Conservation (phyloP, 345 rosid genomes). For the Rhodamnia argentea region DNA sequence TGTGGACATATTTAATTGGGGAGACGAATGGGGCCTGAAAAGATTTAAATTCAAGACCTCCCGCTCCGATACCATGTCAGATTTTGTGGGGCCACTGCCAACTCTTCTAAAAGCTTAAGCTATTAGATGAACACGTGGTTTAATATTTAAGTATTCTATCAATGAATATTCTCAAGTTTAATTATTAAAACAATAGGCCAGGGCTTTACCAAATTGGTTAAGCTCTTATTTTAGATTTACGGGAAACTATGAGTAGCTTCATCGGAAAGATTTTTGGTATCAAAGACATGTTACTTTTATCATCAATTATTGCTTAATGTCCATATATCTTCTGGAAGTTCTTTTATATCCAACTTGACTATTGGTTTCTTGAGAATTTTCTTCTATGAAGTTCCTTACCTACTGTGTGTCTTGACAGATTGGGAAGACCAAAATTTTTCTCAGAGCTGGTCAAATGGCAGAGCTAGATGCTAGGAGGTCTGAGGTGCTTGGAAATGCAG, state of each 20-base stretch:
- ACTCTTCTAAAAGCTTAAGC: no score
- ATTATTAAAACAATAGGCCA: neutral
- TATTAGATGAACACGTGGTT: no score
- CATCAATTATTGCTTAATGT: neutral
- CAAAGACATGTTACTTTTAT: neutral
- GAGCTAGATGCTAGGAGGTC: slow-evolving; percentile 96
- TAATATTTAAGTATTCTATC: no score
- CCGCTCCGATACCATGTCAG: no score
- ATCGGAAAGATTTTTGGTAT: neutral
- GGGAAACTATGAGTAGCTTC: neutral
- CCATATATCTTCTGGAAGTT: neutral
- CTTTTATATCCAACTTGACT: neutral
- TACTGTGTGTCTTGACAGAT: slow-evolving; percentile 29
- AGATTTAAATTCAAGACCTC: no score
- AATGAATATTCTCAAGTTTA: neutral
- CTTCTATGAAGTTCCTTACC: neutral
- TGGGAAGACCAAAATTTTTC: slow-evolving; percentile 83
- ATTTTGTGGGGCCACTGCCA: no score
- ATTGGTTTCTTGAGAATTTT: neutral
- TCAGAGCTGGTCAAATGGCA: slow-evolving; percentile 99
- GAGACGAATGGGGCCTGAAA: no score
- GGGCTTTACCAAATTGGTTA: neutral
- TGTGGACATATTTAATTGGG: no score
- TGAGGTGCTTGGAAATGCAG: slow-evolving; percentile 91
- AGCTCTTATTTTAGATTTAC: neutral